Percentiles rank a stretch among this genome's conserved stretches.
These are phyloP conservation scores for Secale cereale DNA, from an alignment of 176 grass and related monocot species.

Conservation along the genomic window DNA sequence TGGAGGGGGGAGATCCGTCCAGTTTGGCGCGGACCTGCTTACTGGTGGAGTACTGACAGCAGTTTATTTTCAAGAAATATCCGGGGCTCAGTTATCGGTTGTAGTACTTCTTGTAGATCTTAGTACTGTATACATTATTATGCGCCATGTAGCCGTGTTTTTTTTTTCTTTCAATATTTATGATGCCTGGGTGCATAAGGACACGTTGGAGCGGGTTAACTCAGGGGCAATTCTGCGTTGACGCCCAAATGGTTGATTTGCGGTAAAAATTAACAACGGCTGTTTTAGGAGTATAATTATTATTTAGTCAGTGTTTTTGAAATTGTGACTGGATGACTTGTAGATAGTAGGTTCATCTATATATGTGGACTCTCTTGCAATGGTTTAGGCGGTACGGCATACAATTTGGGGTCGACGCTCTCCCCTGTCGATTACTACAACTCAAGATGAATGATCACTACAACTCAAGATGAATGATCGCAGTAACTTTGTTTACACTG, in stretches of 20 bases:
- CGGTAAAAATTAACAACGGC: not conserved
- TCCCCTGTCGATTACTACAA: not conserved
- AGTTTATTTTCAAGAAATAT: not conserved
- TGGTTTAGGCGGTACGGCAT: not conserved
- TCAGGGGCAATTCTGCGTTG: not conserved
- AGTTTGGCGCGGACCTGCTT: not conserved
- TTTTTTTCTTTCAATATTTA: not conserved
- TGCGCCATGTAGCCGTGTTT: not conserved
- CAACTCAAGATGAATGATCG: not conserved
- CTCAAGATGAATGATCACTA: not conserved
- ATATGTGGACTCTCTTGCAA: not conserved
- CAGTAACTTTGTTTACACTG: not conserved
- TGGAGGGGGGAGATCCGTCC: not conserved
- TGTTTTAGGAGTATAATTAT: not conserved
- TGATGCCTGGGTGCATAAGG: not conserved
- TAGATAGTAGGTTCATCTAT: not conserved
- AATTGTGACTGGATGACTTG: not conserved
- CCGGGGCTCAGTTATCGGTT: not conserved
- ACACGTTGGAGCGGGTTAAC: not conserved
- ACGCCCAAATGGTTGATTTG: not conserved
- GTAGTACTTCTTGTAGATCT: not conserved
- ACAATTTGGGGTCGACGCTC: not conserved
- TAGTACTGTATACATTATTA: slow-evolving; percentile 12
- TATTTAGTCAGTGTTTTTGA: not conserved
- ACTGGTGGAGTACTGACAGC: not conserved